Conservation (phyloP, 169 alveolate genomes). For the Besnoitia besnoiti region DNA sequence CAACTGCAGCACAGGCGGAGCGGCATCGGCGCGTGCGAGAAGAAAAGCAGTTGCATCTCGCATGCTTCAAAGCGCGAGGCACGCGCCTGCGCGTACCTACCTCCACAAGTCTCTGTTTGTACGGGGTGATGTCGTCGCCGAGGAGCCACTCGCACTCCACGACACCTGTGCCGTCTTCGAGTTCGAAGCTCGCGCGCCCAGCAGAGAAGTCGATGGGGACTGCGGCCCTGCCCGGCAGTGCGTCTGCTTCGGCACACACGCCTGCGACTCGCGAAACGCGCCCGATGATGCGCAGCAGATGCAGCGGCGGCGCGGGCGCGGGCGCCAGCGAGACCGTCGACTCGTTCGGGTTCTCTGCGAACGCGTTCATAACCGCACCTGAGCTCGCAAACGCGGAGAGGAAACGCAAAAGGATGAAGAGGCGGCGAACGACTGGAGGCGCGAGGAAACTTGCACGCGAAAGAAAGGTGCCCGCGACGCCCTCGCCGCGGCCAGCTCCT, state of each 20-base stretch:
- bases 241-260: background rate
- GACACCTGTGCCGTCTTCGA: conserved; percentile 34
- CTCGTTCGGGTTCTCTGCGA: background rate
- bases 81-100: background rate
- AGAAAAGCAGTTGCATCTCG: no score
- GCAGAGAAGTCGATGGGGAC: background rate
- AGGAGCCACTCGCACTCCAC: conserved; percentile 37
- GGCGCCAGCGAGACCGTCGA: background rate
- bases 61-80: no score
- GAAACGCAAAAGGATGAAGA: background rate
- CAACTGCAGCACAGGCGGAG: no score
- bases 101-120: conserved; percentile 20
- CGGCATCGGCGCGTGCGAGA: no score
- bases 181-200: conserved; percentile 30
- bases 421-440: background rate
- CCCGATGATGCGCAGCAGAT: conserved; percentile 32
- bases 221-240: background rate
- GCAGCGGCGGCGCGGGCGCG: conserved; percentile 41
- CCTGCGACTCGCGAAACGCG: background rate
- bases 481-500: no score
- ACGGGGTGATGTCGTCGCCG: conserved; percentile 42
- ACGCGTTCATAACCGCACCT: conserved; percentile 23
- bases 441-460: no score
- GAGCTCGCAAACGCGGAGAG: background rate
- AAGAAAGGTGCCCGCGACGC: no score